Base-by-base conservation (phyloP, 257 asterid species). In the Thymus mandschuricus region DNA sequence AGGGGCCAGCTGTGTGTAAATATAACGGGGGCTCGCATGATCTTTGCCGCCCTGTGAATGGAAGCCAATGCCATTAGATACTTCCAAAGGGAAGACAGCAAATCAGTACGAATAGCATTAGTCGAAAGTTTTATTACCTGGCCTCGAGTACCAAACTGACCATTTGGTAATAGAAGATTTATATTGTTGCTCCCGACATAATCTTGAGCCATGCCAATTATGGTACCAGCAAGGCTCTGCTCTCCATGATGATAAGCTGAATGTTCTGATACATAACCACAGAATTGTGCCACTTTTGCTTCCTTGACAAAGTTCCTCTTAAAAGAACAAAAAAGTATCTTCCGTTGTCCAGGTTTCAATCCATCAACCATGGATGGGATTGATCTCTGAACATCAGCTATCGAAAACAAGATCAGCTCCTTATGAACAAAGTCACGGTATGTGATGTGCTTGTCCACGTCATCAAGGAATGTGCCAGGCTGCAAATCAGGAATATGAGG, bases 221-320 rank as follows among this genome's bases (percentile, higher is more conserved):
- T 94, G 71, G 99, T 89, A 72, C 97, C 64, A 64, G 91, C 95
- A 77, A 92, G 96, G 78, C 99, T 95, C 76, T 84, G 91, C 81
- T 95, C 99, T 61, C 99, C 99, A 66, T 95, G 99, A 81, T 95
- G 99, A 75, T 95, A 95, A 43, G 99, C 99, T 21, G 99, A 89
- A 78, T 92, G 99, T 76, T 95, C 99, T 13, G 99, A 95, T 59
- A 95, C 98, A 79, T 88, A 95, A 79, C 98, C 99, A 48, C 96
- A 86, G 81, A 95, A 95, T 69, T 92, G 99, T 21, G 96, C 91
- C 71, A 95, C 91, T 82, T 95, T 95, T 45, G 91, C 91, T 81
- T 92, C 99, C 86, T 82, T 88, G 15, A 86, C 44, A 65, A 92
- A 89, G 75, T 95, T 95, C 76, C 96, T 86, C 89, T 95, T 95